Evolutionary conservation across 306 rosid genomes (phyloP).

Genomic region (Comarum palustre): DNA sequence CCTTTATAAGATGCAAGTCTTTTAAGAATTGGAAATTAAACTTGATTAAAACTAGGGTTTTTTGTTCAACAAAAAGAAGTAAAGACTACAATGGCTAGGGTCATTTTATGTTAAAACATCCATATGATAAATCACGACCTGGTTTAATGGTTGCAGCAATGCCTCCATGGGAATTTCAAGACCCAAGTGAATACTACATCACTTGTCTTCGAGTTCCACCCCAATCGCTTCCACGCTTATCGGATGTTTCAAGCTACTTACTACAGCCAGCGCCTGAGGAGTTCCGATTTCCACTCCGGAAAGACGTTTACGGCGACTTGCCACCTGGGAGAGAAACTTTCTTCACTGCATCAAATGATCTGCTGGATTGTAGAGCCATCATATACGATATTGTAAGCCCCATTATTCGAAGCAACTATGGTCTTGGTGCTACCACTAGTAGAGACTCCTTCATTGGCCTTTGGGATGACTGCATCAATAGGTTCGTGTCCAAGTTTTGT

Average conservation of each 20-base stretch:
- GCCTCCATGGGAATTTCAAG: slow-evolving; percentile 62
- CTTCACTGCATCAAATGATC: slow-evolving; percentile 54
- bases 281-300: slow-evolving; percentile 65
- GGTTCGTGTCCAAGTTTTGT: slow-evolving; percentile 56
- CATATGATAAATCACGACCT: not conserved
- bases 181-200: slow-evolving; percentile 71
- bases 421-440: slow-evolving; percentile 31
- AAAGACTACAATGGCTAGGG: not conserved
- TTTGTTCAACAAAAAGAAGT: not conserved
- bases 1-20: slow-evolving; percentile 57
- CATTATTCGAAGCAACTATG: slow-evolving; percentile 49
- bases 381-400: slow-evolving; percentile 59
- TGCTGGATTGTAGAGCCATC: slow-evolving; percentile 59
- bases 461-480: slow-evolving; percentile 91
- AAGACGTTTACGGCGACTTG: slow-evolving; percentile 62
- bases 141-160: slow-evolving; percentile 39
- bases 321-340: slow-evolving; percentile 74
- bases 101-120: not conserved
- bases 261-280: slow-evolving; percentile 82
- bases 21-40: not conserved
- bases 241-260: slow-evolving; percentile 59
- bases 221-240: slow-evolving; percentile 55
- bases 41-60: not conserved
- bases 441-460: slow-evolving; percentile 69
- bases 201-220: slow-evolving; percentile 57